Evolutionary conservation across 129 eudicot genomes (phyloP).

Genomic region (Heracleum sosnowskyi): DNA sequence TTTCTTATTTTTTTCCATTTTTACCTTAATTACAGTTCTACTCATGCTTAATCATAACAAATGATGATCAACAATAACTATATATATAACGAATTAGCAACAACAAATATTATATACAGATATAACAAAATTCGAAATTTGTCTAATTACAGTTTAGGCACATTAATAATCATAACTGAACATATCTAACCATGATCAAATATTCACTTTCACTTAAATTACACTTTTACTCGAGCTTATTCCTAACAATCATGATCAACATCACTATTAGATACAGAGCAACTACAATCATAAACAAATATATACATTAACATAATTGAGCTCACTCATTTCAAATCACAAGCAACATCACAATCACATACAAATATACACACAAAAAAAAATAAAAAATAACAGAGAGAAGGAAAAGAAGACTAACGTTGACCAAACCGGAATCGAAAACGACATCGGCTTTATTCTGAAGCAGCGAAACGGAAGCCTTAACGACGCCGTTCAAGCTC

Average conservation of each 20-base stretch:
- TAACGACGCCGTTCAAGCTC: slow-evolving; percentile 52
- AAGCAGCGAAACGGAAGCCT: slow-evolving; percentile 76
- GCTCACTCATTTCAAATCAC: neutral
- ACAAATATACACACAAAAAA: neutral
- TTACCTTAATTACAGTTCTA: no score
- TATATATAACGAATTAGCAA: no score
- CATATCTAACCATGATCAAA: no score
- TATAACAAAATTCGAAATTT: no score
- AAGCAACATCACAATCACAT: neutral
- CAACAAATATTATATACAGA: no score
- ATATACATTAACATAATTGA: no score
- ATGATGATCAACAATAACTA: no score
- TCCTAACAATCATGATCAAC: neutral
- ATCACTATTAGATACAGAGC: neutral
- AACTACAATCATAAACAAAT: no score
- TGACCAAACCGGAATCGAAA: slow-evolving; percentile 59
- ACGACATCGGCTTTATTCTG: slow-evolving; percentile 76
- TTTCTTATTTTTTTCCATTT: no score
- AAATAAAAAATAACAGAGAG: neutral
- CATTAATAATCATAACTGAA: no score
- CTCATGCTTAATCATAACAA: no score
- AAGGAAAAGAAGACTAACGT: slow-evolving; percentile 31
- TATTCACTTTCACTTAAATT: neutral
- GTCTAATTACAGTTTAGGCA: no score
- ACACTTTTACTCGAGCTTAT: neutral